phyloP scores from a whole-genome alignment of 148 eudicot genomes.

The Chenopodium suecicum region DNA sequence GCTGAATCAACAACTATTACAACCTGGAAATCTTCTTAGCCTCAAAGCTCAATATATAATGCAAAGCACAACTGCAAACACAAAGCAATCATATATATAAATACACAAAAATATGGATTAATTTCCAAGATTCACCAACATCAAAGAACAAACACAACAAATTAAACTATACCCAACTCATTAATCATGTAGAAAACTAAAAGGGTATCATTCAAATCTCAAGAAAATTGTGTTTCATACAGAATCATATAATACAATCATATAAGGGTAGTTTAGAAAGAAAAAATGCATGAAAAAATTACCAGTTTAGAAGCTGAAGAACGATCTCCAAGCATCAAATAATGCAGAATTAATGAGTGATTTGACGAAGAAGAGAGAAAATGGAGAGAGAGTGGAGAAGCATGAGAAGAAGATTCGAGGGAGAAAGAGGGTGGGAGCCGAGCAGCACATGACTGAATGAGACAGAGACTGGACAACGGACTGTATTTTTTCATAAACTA shows the following conservation, averaged over 20 bases:
- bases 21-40: background rate
- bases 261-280: background rate
- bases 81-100: background rate
- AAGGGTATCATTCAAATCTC: constrained; percentile 19
- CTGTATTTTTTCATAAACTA: background rate
- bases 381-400: background rate
- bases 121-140: background rate
- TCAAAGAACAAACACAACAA: background rate
- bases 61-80: constrained; percentile 23
- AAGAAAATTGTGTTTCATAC: background rate
- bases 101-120: background rate
- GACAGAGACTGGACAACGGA: constrained; percentile 22
- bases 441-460: constrained; percentile 19
- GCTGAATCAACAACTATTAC: constrained; percentile 9
- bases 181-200: constrained; percentile 5
- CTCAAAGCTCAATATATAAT: background rate
- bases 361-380: background rate
- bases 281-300: constrained; percentile 17
- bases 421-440: constrained; percentile 4
- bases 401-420: background rate
- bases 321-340: constrained; percentile 16
- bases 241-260: constrained; percentile 10
- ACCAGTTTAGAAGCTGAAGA: constrained; percentile 13
- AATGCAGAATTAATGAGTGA: background rate
- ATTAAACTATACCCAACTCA: constrained; percentile 13